Evolutionary conservation across 345 rosid genomes (phyloP).

Genomic region (Eucalyptus regnans): DNA sequence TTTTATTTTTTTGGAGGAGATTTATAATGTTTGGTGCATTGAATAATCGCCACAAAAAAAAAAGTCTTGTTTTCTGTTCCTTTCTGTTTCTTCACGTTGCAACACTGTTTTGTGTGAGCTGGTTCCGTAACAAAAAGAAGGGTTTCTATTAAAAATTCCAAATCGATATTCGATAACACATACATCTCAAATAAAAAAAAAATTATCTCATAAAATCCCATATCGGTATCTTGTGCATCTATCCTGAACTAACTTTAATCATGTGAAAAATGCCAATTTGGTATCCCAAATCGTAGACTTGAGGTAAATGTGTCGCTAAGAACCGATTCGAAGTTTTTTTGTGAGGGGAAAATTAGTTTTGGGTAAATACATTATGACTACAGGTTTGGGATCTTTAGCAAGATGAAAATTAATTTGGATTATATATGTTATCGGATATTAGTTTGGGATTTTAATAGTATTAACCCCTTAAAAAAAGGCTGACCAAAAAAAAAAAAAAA

Average conservation of each 20-base stretch:
- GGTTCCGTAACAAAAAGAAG: background rate
- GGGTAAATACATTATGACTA: background rate
- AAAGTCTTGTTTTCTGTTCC: background rate
- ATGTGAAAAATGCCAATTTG: fast-evolving
- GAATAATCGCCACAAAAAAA: background rate
- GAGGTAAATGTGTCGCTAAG: background rate
- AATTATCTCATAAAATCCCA: background rate
- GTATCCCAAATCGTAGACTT: background rate
- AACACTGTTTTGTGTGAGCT: background rate
- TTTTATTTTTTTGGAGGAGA: no score
- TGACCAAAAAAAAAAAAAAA: background rate
- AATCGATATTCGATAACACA: background rate
- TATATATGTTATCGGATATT: background rate
- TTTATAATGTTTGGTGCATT: background rate
- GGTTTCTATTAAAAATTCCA: background rate
- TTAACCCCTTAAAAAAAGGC: background rate
- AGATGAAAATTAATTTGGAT: background rate
- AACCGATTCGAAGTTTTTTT: background rate
- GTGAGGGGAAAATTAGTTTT: background rate
- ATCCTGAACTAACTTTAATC: background rate
- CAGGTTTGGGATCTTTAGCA: background rate
- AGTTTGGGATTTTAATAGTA: background rate
- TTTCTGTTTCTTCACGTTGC: background rate
- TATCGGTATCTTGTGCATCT: background rate
- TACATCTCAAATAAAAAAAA: no score